phyloP scores from a whole-genome alignment of 1,284 basidiomycete genomes.

The Papiliotrema flavescens region DNA sequence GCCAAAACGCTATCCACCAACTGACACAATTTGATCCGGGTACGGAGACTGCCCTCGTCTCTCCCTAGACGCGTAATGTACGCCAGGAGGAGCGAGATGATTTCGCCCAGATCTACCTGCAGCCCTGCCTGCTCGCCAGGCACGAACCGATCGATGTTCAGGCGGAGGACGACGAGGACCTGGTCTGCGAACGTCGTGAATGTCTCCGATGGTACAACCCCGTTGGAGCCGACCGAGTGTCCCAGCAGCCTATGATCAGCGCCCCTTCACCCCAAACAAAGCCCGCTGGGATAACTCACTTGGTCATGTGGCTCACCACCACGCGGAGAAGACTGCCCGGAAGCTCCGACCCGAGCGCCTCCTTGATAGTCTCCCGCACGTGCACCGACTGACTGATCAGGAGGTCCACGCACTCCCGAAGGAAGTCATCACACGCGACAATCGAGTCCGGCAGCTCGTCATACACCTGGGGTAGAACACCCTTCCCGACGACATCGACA shows the following conservation, averaged over 20 bases:
- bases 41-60: slow-evolving; percentile 55
- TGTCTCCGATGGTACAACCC: slow-evolving; percentile 56
- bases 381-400: slow-evolving; percentile 62
- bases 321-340: slow-evolving; percentile 64
- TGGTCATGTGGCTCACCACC: slow-evolving; percentile 67
- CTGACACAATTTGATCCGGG: slow-evolving; percentile 71
- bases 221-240: slow-evolving; percentile 33
- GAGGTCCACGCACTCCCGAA: slow-evolving; percentile 66
- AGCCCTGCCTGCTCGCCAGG: slow-evolving; percentile 58
- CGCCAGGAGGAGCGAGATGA: slow-evolving; percentile 61
- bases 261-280: neutral
- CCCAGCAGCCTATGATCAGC: slow-evolving; percentile 23
- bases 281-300: too few species aligned
- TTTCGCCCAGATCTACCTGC: slow-evolving; percentile 66
- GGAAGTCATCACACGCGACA: slow-evolving; percentile 59
- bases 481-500: slow-evolving; percentile 57
- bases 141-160: slow-evolving; percentile 70
- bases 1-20: slow-evolving; percentile 67
- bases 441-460: slow-evolving; percentile 59
- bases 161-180: slow-evolving; percentile 66
- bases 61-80: slow-evolving; percentile 65
- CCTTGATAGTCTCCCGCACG: slow-evolving; percentile 69
- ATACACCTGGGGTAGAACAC: slow-evolving; percentile 63
- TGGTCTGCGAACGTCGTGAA: slow-evolving; percentile 69
- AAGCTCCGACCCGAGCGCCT: slow-evolving; percentile 74